phyloP scores from a whole-genome alignment of 768 basidiomycete species.

The Lyophyllum shimeji region DNA sequence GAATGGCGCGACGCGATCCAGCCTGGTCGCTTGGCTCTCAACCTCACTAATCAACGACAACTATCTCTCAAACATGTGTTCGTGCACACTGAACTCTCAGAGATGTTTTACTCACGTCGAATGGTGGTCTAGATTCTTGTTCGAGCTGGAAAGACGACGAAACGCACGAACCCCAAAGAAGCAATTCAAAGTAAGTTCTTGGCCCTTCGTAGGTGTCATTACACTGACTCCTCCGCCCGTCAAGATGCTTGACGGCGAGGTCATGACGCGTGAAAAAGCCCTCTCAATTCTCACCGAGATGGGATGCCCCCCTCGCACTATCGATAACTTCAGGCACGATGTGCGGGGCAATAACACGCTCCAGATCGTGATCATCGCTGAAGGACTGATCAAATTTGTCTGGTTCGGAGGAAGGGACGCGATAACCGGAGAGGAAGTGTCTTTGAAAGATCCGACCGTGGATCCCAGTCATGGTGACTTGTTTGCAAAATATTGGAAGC shows the following conservation, averaged over 20 bases:
- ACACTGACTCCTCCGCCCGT: not conserved
- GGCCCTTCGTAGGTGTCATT: not conserved
- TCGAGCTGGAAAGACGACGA: conserved; percentile 4
- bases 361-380: conserved; percentile 6
- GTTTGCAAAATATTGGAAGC: conserved; percentile 6
- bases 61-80: conserved; percentile 8
- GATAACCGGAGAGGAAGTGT: not conserved
- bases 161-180: not conserved
- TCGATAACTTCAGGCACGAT: conserved; percentile 3
- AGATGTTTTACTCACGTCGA: not conserved
- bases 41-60: conserved; percentile 6
- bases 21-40: conserved; percentile 5
- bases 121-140: not conserved
- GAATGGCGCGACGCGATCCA: conserved; percentile 11
- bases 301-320: not conserved
- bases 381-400: conserved; percentile 2
- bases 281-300: conserved; percentile 3
- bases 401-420: conserved; percentile 7
- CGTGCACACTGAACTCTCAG: not conserved
- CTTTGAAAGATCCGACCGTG: not conserved
- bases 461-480: conserved; percentile 1
- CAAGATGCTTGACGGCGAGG: conserved; percentile 2
- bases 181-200: conserved; percentile 6
- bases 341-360: conserved; percentile 5
- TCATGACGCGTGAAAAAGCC: conserved; percentile 10